A percentile compares a stretch with the other conserved stretches of the same genome.
phyloP scores from a whole-genome alignment of 2,329 filamentous ascomycete species.

The Raffaelea arxii region DNA sequence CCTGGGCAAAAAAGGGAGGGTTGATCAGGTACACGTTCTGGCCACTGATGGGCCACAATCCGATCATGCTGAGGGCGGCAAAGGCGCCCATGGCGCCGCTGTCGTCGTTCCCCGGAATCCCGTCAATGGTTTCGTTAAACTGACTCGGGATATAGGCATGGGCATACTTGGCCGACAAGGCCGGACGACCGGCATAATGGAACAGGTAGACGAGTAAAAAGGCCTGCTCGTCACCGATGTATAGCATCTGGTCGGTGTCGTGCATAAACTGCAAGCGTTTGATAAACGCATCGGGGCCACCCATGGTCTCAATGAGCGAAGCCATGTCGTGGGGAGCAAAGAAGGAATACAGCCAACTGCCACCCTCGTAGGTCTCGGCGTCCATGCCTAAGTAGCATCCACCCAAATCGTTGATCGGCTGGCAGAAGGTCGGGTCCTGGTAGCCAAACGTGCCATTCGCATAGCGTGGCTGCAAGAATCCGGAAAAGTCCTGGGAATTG shows the following conservation, averaged over 20 bases:
- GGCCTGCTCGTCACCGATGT: slow-evolving; percentile 53
- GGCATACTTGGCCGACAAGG: slow-evolving; percentile 38
- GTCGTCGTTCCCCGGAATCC: slow-evolving; percentile 63
- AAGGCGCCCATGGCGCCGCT: slow-evolving; percentile 62
- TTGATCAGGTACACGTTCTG: slow-evolving; percentile 65
- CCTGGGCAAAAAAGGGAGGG: slow-evolving; percentile 54
- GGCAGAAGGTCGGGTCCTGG: slow-evolving; percentile 59
- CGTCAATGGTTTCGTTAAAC: slow-evolving; percentile 48
- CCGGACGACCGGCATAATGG: slow-evolving; percentile 59
- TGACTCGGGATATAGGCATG: slow-evolving; percentile 57
- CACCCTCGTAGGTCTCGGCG: slow-evolving; percentile 64
- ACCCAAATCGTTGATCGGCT: slow-evolving; percentile 40
- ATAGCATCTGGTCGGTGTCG: slow-evolving; percentile 51
- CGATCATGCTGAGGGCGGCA: slow-evolving; percentile 57
- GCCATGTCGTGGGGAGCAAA: slow-evolving; percentile 46
- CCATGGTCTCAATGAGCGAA: slow-evolving; percentile 47
- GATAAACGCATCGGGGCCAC: slow-evolving; percentile 47
- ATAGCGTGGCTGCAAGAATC: slow-evolving; percentile 62
- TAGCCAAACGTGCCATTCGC: slow-evolving; percentile 59
- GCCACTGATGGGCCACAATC: slow-evolving; percentile 58
- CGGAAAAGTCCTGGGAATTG: slow-evolving; percentile 53
- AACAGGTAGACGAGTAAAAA: slow-evolving; percentile 60
- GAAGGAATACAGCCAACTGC: slow-evolving; percentile 65
- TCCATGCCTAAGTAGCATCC: slow-evolving; percentile 49
- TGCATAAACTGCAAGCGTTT: slow-evolving; percentile 55